A percentile compares a stretch with the other conserved stretches of the same genome.
Conservation (phyloP, 495 filamentous ascomycete species). For the Lepraria neglecta region DNA sequence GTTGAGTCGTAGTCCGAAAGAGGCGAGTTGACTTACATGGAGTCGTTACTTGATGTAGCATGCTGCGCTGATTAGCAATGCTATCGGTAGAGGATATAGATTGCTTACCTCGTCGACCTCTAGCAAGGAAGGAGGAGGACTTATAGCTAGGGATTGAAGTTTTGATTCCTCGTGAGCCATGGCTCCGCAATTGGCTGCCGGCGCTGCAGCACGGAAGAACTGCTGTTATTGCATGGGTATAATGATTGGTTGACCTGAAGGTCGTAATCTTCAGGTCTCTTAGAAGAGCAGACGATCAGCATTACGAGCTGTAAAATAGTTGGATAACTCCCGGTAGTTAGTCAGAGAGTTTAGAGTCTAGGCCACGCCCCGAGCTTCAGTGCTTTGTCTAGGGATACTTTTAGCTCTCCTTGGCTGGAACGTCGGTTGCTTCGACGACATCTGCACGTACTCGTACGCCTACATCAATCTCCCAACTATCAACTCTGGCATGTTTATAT, state of each 20-base stretch:
- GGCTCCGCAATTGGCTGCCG: slow-evolving; percentile 1
- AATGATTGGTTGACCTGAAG: slow-evolving; percentile 6
- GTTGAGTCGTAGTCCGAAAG: neutral
- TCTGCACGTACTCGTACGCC: neutral
- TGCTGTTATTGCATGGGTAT: slow-evolving; percentile 12
- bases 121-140: slow-evolving; percentile 24
- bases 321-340: slow-evolving; percentile 6
- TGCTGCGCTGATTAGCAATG: slow-evolving; percentile 21
- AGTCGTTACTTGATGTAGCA: slow-evolving; percentile 19
- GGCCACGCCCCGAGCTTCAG: slow-evolving; percentile 7
- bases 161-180: slow-evolving; percentile 5
- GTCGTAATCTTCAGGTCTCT: neutral
- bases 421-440: neutral
- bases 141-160: slow-evolving; percentile 12
- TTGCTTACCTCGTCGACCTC: slow-evolving; percentile 25
- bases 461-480: neutral
- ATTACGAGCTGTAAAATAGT: slow-evolving; percentile 9
- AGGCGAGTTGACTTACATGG: slow-evolving; percentile 13
- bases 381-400: neutral
- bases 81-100: neutral
- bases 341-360: slow-evolving; percentile 8
- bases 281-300: neutral
- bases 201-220: neutral
- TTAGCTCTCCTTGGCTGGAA: neutral
- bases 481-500: too few relatives aligned